These are phyloP conservation scores for Pseudocercospora musae DNA, from an alignment of 2,329 filamentous ascomycete species.

Conservation along the genomic window DNA sequence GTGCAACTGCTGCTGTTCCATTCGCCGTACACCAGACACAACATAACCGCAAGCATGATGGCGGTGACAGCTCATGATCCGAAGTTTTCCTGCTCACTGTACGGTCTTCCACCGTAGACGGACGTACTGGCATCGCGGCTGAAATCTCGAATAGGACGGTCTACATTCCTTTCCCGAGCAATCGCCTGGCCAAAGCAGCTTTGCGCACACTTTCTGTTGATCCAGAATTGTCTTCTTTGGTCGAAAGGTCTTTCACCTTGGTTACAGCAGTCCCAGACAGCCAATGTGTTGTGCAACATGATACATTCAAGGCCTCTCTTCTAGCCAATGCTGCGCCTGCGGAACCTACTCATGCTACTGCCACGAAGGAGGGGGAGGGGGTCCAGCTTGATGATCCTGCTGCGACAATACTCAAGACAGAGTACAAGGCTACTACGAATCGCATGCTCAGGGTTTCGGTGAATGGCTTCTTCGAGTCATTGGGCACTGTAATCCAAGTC, in stretches of 20 bases:
- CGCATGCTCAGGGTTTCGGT: conserved; percentile 95
- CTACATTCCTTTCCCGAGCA: conserved; percentile 74
- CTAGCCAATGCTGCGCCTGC: conserved; percentile 17
- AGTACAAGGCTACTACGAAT: conserved; percentile 86
- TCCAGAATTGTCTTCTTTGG: conserved; percentile 80
- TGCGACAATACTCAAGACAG: conserved; percentile 61
- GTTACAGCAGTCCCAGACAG: conserved; percentile 22
- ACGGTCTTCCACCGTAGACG: conserved; percentile 4
- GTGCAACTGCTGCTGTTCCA: neutral
- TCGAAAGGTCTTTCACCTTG: conserved; percentile 67
- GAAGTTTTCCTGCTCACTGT: conserved; percentile 30
- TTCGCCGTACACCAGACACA: neutral
- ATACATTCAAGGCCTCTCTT: conserved; percentile 23
- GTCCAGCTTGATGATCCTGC: conserved; percentile 30
- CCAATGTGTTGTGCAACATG: conserved; percentile 13
- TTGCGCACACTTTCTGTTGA: conserved; percentile 77
- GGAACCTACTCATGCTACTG: conserved; percentile 11
- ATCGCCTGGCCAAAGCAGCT: conserved; percentile 73
- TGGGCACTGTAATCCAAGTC: conserved; percentile 78
- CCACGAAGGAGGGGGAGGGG: neutral
- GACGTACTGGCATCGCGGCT: neutral
- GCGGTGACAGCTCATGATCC: conserved; percentile 3
- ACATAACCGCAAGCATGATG: neutral
- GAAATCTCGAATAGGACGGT: conserved; percentile 55
- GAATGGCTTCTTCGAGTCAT: conserved; percentile 91